Conservation (phyloP, 1,139 yeast genomes). For the Taphrina wiesneri region DNA sequence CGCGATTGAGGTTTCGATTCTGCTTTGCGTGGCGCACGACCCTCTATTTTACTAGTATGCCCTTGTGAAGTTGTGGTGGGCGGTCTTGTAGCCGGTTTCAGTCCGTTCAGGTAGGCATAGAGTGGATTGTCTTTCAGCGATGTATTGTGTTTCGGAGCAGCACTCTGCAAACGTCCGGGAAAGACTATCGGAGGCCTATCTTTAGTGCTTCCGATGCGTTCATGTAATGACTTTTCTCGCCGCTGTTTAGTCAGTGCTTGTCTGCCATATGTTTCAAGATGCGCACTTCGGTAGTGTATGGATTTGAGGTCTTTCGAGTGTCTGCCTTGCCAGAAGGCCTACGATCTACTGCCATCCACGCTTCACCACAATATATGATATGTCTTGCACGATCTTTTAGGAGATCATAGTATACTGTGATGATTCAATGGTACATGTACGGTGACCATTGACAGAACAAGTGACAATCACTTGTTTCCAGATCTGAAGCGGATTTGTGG, state of each 20-base stretch:
- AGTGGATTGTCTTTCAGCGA: conserved; percentile 10
- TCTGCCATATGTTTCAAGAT: not conserved
- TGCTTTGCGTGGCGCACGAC: not conserved
- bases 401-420: not conserved
- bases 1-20: not conserved
- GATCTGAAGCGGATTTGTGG: conserved; percentile 1
- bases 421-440: not conserved
- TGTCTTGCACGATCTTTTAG: not conserved
- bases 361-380: not conserved
- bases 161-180: not conserved
- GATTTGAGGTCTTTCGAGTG: not conserved
- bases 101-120: not conserved
- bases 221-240: not conserved
- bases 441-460: not conserved
- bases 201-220: not conserved
- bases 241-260: not conserved
- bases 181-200: not conserved
- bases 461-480: not conserved
- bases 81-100: not conserved
- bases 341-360: not conserved
- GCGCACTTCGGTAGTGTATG: not conserved
- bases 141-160: not conserved
- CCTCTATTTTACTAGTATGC: not conserved
- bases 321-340: not conserved
- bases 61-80: not conserved